Evolutionary conservation across 2,329 filamentous ascomycete genomes (phyloP), one percentile per base, ranked within the genome.

Genomic region (Calonectria fujianensis): DNA sequence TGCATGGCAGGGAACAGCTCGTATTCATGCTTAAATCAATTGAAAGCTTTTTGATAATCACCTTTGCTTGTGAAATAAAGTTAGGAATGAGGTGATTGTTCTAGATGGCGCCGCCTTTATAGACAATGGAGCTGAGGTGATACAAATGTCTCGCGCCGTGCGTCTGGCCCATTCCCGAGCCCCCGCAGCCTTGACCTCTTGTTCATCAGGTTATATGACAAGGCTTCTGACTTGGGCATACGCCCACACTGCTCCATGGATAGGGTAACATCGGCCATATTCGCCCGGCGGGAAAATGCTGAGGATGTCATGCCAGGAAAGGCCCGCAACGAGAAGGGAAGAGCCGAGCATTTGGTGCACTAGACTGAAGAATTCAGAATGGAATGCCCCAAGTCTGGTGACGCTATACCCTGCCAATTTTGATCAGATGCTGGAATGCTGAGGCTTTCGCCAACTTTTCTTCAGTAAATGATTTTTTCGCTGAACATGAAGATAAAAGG

Each of bases 221-320:
- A 18, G 57, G 35, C 57, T 63, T 63, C 57, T 63, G 57, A 63
- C 57, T 20, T 63, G 57, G 37, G 7, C 57, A 39, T 39, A 41
- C 35, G 57, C 37, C 57, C 57, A 63, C 37, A 63, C 57, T 27
- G 7, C 24, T 10, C 24, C 16, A 29, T 41, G 16, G 14, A 63
- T 4, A 63, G 57, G 57, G 57, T 63, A 31, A 63, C 57, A 63
- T 63, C 57, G 57, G 24, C 7, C 35, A 39, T 41, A 41, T 63
- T 39, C 14, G 20, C 37, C n/a, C 37, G 35, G 24, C 35, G 35
- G 57, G 57, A 63, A 41, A 27, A 63, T 41, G 24, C 14, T 24
- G 37, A 8, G 37, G 14, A 27, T 41, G 27, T 7, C 35, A 63
- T 63, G 13, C 18, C 35, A 29, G 18, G 16, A 41, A 24, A 11